phyloP scores from a whole-genome alignment of 371 early-diverging fungal genomes.

The Mortierella sp. region DNA sequence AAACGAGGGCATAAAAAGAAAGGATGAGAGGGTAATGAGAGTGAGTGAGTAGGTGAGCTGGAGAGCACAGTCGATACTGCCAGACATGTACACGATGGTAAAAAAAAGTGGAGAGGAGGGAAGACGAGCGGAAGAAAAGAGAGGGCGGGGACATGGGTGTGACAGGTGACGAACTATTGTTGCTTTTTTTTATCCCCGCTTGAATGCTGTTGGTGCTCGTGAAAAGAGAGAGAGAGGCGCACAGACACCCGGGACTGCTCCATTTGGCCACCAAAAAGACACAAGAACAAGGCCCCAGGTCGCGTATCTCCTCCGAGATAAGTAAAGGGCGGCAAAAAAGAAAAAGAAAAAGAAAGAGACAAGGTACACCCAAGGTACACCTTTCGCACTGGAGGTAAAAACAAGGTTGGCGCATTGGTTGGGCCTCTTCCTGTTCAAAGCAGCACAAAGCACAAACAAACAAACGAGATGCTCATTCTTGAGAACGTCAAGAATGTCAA shows the following conservation, averaged over 20 bases:
- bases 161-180: background rate
- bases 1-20: background rate
- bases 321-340: background rate
- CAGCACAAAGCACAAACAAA: slow-evolving; percentile 1
- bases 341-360: background rate
- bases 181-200: slow-evolving; percentile 1
- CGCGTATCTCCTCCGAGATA: slow-evolving; percentile 1
- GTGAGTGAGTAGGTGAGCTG: background rate
- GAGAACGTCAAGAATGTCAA: background rate
- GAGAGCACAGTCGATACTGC: background rate
- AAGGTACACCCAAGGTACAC: background rate
- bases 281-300: slow-evolving; percentile 3
- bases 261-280: slow-evolving; percentile 9
- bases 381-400: background rate
- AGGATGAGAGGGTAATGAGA: background rate
- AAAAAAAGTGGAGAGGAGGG: background rate
- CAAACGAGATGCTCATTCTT: background rate
- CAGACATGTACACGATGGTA: background rate
- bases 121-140: too few relatives aligned
- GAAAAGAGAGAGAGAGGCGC: background rate
- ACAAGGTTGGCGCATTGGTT: background rate
- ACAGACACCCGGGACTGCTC: slow-evolving; percentile 13
- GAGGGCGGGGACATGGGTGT: background rate
- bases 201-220: background rate
- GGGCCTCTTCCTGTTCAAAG: background rate